Evolutionary conservation across 345 rosid genomes (phyloP), one percentile per base, ranked within the genome.

Genomic region (Raphanus raphanistrum): DNA sequence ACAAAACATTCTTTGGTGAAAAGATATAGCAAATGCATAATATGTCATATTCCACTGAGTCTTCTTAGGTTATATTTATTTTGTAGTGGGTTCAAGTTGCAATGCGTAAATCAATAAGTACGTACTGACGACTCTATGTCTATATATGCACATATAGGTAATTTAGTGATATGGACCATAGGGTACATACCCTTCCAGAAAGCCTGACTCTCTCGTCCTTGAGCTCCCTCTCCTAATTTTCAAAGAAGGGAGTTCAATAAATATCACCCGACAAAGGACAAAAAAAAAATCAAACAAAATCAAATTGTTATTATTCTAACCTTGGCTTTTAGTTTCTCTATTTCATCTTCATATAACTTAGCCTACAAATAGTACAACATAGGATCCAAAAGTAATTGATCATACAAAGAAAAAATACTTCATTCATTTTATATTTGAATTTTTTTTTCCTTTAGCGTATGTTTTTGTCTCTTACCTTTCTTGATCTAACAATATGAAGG

Each of bases 171-270:
- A 71, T 75, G 43, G 71, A 66, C 69, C 62, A 26, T 26, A 27
- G 16, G 26, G 66, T 27, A 12, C 60, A 66, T 83, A 90, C 93
- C 88, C 77, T 76, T 57, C 38, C 31, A 5, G n/a, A 25, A 63
- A 88, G 69, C 54, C 65, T 81, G 63, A 83, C 80, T 72, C 88
- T 85, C 67, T 89, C 87, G 68, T 85, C 88, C 66, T 43, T 65
- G 79, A 91, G 74, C 27, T 63, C 63, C 66, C 43, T 80, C 79
- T 87, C 92, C 97, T 89, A 77, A 25, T 76, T 59, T 63, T 17
- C 2, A 15, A 63, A 57, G 17, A 31, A 52, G 21, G 11, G 11
- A 62, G 41, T 45, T 32, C 21, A 27, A 32, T 74, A 31, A 50
- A 60, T 12, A 32, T 64, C 25, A 36, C 60, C 36, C 10, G 25